phyloP scores from a whole-genome alignment of 2,329 filamentous ascomycete species.

The Apiospora malaysiana region DNA sequence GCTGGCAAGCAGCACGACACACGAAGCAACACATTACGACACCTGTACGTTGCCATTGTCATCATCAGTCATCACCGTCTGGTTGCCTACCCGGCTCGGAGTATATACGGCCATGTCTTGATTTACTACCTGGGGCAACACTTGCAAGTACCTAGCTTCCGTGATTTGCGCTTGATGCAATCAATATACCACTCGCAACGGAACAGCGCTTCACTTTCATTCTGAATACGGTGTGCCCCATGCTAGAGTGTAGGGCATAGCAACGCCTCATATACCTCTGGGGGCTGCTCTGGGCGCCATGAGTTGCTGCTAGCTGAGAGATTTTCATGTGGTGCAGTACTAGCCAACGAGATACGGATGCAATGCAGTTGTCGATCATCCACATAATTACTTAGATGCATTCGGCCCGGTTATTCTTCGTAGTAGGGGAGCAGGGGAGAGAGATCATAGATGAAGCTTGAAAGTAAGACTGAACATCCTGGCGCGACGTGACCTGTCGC shows the following conservation, averaged over 20 bases:
- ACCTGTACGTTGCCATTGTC: conserved; percentile 2
- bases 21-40: conserved; percentile 12
- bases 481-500: conserved; percentile 16
- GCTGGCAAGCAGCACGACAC: conserved; percentile 4
- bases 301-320: not conserved
- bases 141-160: not conserved
- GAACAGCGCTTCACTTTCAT: not conserved
- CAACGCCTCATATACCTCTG: not conserved
- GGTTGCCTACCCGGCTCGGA: not conserved
- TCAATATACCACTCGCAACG: not conserved
- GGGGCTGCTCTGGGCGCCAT: not conserved
- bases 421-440: not conserved
- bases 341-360: not conserved
- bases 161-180: not conserved
- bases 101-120: not conserved
- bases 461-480: not conserved
- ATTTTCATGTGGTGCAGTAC: not conserved
- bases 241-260: not conserved
- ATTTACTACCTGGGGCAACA: not conserved
- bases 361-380: conserved; percentile 8
- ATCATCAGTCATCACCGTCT: not conserved
- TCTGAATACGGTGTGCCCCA: not conserved
- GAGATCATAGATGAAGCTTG: not conserved
- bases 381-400: not conserved
- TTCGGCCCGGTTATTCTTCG: conserved; percentile 7